Conservation (phyloP, 164 flowering plant genomes). For the Tetracentron sinense region DNA sequence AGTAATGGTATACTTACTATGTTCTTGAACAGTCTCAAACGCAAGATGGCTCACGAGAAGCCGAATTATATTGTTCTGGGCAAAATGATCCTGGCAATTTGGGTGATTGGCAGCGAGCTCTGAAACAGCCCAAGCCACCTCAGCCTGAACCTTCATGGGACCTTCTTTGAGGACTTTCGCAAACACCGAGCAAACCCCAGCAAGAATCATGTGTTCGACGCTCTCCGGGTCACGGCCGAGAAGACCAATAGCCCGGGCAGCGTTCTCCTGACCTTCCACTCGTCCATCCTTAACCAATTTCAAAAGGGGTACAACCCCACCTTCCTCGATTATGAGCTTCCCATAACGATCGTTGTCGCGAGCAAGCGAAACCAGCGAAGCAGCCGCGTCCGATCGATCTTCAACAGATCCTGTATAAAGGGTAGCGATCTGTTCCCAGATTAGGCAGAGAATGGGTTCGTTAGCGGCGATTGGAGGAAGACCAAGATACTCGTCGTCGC, state of each 20-base stretch:
- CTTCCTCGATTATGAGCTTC: conserved; percentile 77
- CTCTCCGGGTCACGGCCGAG: conserved; percentile 79
- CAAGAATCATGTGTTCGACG: conserved; percentile 66
- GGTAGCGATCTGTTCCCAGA: conserved; percentile 87
- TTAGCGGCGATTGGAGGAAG: conserved; percentile 88
- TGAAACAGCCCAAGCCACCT: conserved; percentile 84
- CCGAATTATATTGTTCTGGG: conserved; percentile 63
- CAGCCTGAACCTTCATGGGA: conserved; percentile 60
- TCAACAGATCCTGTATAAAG: conserved; percentile 51
- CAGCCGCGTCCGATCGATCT: conserved; percentile 71
- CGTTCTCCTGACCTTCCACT: conserved; percentile 77
- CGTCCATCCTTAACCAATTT: conserved; percentile 67
- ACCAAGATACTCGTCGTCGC: conserved; percentile 65
- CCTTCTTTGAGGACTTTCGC: conserved; percentile 82
- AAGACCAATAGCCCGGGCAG: conserved; percentile 68
- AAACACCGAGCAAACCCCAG: conserved; percentile 71
- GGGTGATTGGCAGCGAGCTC: conserved; percentile 62
- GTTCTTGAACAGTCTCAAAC: conserved; percentile 84
- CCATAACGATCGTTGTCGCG: conserved; percentile 77
- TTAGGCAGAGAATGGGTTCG: conserved; percentile 80
- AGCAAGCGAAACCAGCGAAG: conserved; percentile 68
- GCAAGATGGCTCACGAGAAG: conserved; percentile 79
- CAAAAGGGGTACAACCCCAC: conserved; percentile 62
- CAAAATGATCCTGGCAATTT: conserved; percentile 76
- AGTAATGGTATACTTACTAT: conserved; percentile 68